Evolutionary conservation across 192 early-diverging fungal species (phyloP).

Genomic region (Bifiguratus adelaidae): DNA sequence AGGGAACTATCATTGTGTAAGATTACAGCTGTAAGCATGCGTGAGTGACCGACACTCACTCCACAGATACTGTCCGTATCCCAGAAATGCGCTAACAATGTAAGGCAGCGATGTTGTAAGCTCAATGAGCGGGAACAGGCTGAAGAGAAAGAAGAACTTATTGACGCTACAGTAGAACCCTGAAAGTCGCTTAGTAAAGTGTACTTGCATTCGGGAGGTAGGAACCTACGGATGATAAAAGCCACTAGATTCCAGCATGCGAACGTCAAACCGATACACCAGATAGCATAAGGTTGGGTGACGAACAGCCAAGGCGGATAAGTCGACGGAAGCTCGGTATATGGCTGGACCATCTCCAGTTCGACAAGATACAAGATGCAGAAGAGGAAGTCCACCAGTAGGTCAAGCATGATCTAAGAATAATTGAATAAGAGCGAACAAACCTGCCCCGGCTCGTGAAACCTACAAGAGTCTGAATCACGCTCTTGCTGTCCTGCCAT

Average conservation of each 20-base stretch:
- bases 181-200: conserved; percentile 16
- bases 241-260: conserved; percentile 16
- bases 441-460: too few species aligned
- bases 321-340: conserved; percentile 11
- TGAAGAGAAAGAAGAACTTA: too few species aligned
- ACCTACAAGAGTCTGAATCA: too few species aligned
- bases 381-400: conserved; percentile 41
- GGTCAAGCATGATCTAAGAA: conserved; percentile 44
- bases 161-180: too few species aligned
- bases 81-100: conserved; percentile 28
- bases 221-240: conserved; percentile 15
- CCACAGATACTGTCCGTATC: conserved; percentile 33
- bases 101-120: conserved; percentile 41
- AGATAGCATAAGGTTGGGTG: conserved; percentile 25
- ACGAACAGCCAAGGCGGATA: conserved; percentile 41
- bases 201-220: conserved; percentile 7
- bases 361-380: conserved; percentile 50
- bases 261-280: conserved; percentile 18
- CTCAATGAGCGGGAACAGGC: conserved; percentile 31
- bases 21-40: too few species aligned
- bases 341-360: too few species aligned
- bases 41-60: too few species aligned
- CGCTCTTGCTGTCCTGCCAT: too few species aligned
- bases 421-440: too few species aligned
- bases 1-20: too few species aligned